phyloP scores from a whole-genome alignment of 1,284 basidiomycete genomes.

The Trichosporon ovoides region DNA sequence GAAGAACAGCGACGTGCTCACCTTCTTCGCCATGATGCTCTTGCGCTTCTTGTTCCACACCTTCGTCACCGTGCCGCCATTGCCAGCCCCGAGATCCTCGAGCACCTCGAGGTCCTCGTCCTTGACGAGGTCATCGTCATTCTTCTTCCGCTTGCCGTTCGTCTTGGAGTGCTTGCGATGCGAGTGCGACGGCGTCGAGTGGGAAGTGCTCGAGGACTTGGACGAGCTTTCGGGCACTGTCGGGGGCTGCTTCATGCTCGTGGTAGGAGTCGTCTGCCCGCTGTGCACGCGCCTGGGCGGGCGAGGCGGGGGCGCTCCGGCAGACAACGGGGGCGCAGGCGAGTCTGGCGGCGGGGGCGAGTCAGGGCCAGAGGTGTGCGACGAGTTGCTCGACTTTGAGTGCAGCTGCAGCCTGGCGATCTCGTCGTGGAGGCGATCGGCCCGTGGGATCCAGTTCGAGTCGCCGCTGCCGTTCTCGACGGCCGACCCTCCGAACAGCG shows the following conservation, averaged over 20 bases:
- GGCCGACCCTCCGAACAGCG: slow-evolving; percentile 30
- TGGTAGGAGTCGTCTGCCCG: slow-evolving; percentile 15
- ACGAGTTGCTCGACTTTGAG: slow-evolving; percentile 56
- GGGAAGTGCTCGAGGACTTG: slow-evolving; percentile 6
- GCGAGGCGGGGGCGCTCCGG: slow-evolving; percentile 11
- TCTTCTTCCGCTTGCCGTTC: slow-evolving; percentile 43
- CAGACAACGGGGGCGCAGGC: slow-evolving; percentile 18
- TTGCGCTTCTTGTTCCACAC: slow-evolving; percentile 88
- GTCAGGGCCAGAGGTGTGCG: slow-evolving; percentile 19
- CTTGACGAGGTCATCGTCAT: slow-evolving; percentile 68
- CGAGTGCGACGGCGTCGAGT: slow-evolving; percentile 2
- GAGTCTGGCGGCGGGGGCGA: slow-evolving; percentile 16
- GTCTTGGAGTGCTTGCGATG: slow-evolving; percentile 25
- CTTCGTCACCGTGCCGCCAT: slow-evolving; percentile 93
- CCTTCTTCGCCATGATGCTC: slow-evolving; percentile 92
- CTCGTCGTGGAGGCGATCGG: slow-evolving; percentile 48
- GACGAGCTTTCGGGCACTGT: slow-evolving; percentile 1
- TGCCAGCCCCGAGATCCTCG: slow-evolving; percentile 89
- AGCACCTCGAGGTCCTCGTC: slow-evolving; percentile 78
- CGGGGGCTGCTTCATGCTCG: slow-evolving; percentile 5
- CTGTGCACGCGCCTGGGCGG: slow-evolving; percentile 16
- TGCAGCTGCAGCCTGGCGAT: slow-evolving; percentile 54
- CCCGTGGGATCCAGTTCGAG: slow-evolving; percentile 45
- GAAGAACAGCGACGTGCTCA: slow-evolving; percentile 44
- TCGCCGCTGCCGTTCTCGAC: slow-evolving; percentile 10